Conservation (phyloP, 140 eudicot species). For the Eryngium alpinum region DNA sequence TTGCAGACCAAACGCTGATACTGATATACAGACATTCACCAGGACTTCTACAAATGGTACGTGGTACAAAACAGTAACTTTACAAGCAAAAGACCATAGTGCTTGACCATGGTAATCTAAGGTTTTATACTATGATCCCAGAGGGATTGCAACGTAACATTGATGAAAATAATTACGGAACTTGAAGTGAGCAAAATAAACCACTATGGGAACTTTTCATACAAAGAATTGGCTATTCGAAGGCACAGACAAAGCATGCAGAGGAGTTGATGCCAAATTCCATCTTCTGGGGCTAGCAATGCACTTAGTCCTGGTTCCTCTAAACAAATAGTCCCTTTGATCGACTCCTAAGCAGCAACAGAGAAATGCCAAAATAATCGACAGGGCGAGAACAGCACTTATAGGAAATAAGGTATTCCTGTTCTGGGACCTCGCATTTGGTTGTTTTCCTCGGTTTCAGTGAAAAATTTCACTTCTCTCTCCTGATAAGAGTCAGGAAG, state of each 20-base stretch:
- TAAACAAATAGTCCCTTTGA: background rate
- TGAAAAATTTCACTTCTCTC: conserved; percentile 96
- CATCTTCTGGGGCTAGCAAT: conserved; percentile 7
- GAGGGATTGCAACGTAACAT: conserved; percentile 7
- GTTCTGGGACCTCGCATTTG: conserved; percentile 99
- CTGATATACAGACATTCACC: background rate
- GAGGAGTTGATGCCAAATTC: background rate
- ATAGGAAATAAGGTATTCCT: conserved; percentile 92
- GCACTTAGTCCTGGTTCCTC: background rate
- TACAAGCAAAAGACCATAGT: no score
- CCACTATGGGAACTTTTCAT: background rate
- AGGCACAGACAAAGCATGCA: conserved; percentile 4
- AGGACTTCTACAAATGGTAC: background rate
- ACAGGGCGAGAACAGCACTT: conserved; percentile 10
- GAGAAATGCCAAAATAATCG: conserved; percentile 12
- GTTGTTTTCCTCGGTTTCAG: conserved; percentile 94
- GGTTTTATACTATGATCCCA: conserved; percentile 5
- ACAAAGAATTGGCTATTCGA: conserved; percentile 15
- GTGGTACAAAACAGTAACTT: background rate
- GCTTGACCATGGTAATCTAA: background rate
- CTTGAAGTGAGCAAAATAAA: background rate
- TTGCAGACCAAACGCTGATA: background rate
- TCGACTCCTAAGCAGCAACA: conserved; percentile 3
- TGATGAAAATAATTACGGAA: conserved; percentile 11
- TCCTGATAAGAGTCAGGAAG: conserved; percentile 39